These are phyloP conservation scores for Dacryopinax primogenitus DNA, from an alignment of 768 basidiomycete species.

Conservation along the genomic window DNA sequence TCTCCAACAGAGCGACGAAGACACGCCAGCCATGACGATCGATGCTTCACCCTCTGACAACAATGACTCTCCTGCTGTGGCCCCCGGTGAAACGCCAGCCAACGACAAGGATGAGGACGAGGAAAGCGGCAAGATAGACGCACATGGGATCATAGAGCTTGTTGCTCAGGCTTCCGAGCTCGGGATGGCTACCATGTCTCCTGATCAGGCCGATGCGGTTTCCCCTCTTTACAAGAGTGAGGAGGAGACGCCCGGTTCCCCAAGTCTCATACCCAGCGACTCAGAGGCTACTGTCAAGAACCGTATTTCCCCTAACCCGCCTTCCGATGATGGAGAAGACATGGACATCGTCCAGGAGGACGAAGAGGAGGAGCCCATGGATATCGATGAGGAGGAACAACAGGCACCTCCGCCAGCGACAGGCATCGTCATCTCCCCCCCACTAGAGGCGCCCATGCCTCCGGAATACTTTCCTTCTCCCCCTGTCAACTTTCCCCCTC, in stretches of 20 bases:
- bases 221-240: background rate
- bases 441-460: background rate
- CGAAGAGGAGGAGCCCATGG: background rate
- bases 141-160: background rate
- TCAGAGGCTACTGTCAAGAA: background rate
- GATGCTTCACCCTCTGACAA: background rate
- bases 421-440: background rate
- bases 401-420: background rate
- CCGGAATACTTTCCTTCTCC: conserved; percentile 11
- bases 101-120: conserved; percentile 7
- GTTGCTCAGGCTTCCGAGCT: conserved; percentile 10
- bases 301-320: background rate
- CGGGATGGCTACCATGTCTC: background rate
- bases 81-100: background rate
- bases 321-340: background rate
- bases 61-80: background rate
- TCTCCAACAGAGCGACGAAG: background rate
- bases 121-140: conserved; percentile 6
- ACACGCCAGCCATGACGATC: background rate
- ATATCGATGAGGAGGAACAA: background rate
- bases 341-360: background rate
- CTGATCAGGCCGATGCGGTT: conserved; percentile 8
- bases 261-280: background rate
- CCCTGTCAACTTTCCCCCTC: background rate
- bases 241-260: conserved; percentile 5